Conservation (phyloP, 305 asterid species). For the Fraxinus latifolia region DNA sequence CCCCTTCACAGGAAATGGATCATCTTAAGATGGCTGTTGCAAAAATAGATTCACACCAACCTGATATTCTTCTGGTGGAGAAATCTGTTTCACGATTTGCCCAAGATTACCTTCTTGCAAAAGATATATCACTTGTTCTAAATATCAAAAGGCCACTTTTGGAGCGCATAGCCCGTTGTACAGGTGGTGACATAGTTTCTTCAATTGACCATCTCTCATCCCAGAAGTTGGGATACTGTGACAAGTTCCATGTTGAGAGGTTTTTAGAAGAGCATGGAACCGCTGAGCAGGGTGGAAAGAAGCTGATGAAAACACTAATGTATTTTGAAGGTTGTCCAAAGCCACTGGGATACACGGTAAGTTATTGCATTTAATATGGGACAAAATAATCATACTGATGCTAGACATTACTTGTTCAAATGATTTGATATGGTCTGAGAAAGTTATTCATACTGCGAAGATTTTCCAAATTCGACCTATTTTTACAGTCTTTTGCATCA, state of each 20-base stretch:
- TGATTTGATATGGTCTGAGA: slow-evolving; percentile 3
- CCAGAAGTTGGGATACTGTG: slow-evolving; percentile 78
- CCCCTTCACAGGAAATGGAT: slow-evolving; percentile 80
- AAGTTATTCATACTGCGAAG: neutral
- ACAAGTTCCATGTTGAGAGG: slow-evolving; percentile 72
- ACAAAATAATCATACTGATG: neutral
- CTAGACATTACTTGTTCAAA: slow-evolving; percentile 9
- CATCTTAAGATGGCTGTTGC: slow-evolving; percentile 99
- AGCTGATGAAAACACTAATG: slow-evolving; percentile 82
- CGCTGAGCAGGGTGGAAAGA: slow-evolving; percentile 74
- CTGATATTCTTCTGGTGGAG: slow-evolving; percentile 94
- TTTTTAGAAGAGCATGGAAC: slow-evolving; percentile 71
- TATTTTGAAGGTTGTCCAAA: slow-evolving; percentile 95
- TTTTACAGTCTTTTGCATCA: neutral
- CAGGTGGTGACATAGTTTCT: slow-evolving; percentile 87
- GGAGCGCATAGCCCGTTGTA: slow-evolving; percentile 93
- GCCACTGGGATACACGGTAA: slow-evolving; percentile 95
- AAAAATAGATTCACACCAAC: slow-evolving; percentile 79
- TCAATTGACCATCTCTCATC: slow-evolving; percentile 85
- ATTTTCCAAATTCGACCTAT: neutral
- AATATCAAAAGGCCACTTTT: slow-evolving; percentile 84
- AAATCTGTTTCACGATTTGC: slow-evolving; percentile 96
- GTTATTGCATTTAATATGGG: slow-evolving; percentile 29
- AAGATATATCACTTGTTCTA: slow-evolving; percentile 87
- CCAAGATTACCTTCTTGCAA: slow-evolving; percentile 91